Conservation (phyloP, 2,329 filamentous ascomycete genomes). For the Fusarium guadeloupense region DNA sequence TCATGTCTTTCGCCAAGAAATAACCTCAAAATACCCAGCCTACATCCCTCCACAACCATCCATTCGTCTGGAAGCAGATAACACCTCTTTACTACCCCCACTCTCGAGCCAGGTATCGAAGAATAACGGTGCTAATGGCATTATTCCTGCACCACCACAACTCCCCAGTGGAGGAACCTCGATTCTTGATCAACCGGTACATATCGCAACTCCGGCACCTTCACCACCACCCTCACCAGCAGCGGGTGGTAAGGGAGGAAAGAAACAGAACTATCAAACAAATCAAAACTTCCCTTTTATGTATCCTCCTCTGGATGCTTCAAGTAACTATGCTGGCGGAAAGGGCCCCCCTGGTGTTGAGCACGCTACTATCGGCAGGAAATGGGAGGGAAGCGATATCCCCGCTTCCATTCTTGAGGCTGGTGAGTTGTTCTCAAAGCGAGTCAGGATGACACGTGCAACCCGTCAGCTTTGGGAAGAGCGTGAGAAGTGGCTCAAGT, state of each 20-base stretch:
- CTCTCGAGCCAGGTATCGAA: conserved; percentile 77
- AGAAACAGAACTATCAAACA: conserved; percentile 99
- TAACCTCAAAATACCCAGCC: conserved; percentile 96
- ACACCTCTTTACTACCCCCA: conserved; percentile 88
- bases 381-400: conserved; percentile 93
- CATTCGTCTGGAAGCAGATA: conserved; percentile 87
- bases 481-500: conserved; percentile 88
- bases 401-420: conserved; percentile 95
- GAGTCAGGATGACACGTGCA: conserved; percentile 90
- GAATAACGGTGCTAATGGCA: conserved; percentile 67
- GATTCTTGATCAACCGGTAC: conserved; percentile 93
- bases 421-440: conserved; percentile 86
- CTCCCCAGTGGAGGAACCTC: conserved; percentile 71
- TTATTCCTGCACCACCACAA: conserved; percentile 65
- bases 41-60: conserved; percentile 88
- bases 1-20: conserved; percentile 94
- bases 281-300: conserved; percentile 99
- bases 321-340: conserved; percentile 88
- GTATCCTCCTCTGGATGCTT: conserved; percentile 90
- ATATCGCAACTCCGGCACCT: conserved; percentile 97
- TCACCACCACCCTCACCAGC: conserved; percentile 92
- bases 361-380: conserved; percentile 80
- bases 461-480: conserved; percentile 96
- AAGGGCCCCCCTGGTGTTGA: conserved; percentile 86
- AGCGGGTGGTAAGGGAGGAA: conserved; percentile 89